Conservation (phyloP, 306 rosid genomes). For the Rosa persica region DNA sequence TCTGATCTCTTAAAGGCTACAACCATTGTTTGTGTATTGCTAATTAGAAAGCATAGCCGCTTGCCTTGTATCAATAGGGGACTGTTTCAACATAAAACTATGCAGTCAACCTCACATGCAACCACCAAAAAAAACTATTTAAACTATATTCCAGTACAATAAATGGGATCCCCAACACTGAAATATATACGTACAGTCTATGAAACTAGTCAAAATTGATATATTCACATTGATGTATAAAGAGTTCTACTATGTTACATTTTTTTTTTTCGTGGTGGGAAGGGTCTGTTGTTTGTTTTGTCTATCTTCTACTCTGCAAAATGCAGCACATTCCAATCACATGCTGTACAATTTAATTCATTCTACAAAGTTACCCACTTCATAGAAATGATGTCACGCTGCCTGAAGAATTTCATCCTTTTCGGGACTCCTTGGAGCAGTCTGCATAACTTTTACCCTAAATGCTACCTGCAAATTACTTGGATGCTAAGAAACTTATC, state of each 20-base stretch:
- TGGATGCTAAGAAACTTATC: constrained; percentile 16
- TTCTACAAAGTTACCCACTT: background rate
- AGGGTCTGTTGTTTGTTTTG: background rate
- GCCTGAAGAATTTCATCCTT: constrained; percentile 40
- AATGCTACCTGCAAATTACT: constrained; percentile 59
- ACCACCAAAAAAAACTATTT: background rate
- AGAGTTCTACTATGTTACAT: background rate
- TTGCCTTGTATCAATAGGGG: background rate
- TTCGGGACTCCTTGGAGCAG: constrained; percentile 36
- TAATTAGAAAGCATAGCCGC: background rate
- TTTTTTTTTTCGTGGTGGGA: background rate
- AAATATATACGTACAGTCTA: background rate
- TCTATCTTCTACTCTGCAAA: constrained; percentile 9
- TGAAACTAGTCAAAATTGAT: constrained; percentile 8
- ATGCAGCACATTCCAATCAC: constrained; percentile 15
- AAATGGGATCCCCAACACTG: background rate
- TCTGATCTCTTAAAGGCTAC: background rate
- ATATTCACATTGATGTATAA: constrained; percentile 16
- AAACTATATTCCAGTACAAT: background rate
- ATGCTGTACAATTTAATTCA: constrained; percentile 52
- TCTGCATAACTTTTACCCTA: constrained; percentile 66
- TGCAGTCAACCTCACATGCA: background rate
- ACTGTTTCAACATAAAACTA: background rate
- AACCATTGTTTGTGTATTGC: background rate
- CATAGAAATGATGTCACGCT: constrained; percentile 23